Percentiles rank a stretch among this genome's conserved stretches.
phyloP scores from a whole-genome alignment of 2,329 filamentous ascomycete genomes.

The Chaetomiaceae sp. region DNA sequence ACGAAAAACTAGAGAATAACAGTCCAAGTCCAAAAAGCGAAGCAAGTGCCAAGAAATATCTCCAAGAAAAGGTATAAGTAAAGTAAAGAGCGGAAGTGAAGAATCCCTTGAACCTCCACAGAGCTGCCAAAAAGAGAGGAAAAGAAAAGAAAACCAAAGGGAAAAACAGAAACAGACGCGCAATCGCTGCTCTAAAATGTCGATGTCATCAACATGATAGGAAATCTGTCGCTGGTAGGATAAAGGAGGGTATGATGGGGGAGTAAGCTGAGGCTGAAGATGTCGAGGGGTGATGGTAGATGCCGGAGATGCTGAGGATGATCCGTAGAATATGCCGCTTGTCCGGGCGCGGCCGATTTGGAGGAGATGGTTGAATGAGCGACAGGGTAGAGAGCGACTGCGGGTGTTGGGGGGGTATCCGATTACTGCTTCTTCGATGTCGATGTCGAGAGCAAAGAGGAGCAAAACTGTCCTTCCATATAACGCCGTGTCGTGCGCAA shows the following conservation, averaged over 20 bases:
- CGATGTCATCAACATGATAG: slow-evolving; percentile 1
- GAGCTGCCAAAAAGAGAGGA: neutral
- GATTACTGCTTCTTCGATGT: neutral
- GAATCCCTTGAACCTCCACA: too few species aligned
- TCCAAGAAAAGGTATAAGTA: neutral
- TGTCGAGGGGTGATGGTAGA: too few species aligned
- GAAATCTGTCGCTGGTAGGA: neutral
- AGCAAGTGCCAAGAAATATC: neutral
- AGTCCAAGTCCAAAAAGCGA: neutral
- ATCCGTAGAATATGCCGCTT: too few species aligned
- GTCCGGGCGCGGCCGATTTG: too few species aligned
- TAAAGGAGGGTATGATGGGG: neutral
- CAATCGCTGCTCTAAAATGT: slow-evolving; percentile 1
- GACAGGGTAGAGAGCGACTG: slow-evolving; percentile 1
- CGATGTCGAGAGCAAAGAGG: neutral
- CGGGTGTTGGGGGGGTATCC: neutral
- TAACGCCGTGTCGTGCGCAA: neutral
- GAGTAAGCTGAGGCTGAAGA: neutral
- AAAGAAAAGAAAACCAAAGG: neutral
- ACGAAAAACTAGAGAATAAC: neutral
- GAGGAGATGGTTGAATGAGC: neutral
- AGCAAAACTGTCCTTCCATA: neutral
- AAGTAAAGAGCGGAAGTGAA: neutral
- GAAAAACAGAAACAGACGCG: neutral
- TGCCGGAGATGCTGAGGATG: neutral